A percentile compares a stretch with the other conserved stretches of the same genome.
Evolutionary conservation across 768 basidiomycete species (phyloP).

Genomic region (Lactarius evosmus): DNA sequence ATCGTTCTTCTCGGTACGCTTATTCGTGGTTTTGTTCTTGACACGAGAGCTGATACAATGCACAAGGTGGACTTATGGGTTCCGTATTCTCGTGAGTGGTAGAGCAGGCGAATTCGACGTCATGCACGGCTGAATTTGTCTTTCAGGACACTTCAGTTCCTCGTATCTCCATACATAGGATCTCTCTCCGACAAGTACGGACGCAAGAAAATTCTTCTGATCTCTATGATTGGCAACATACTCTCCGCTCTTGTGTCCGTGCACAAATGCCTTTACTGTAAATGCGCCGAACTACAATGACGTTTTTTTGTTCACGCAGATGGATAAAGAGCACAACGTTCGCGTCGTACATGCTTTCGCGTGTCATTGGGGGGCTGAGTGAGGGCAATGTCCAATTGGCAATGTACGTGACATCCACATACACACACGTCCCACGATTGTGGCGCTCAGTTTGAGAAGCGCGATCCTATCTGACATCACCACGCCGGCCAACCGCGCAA

Average conservation of each 20-base stretch:
- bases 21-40: neutral
- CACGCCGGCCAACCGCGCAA: slow-evolving; percentile 72
- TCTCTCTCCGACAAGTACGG: slow-evolving; percentile 87
- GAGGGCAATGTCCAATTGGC: slow-evolving; percentile 98
- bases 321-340: slow-evolving; percentile 92
- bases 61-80: slow-evolving; percentile 81
- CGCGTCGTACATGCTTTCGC: slow-evolving; percentile 83
- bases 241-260: slow-evolving; percentile 81
- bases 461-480: slow-evolving; percentile 94
- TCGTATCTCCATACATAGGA: slow-evolving; percentile 81
- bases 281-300: slow-evolving; percentile 13
- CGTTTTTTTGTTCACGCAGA: slow-evolving; percentile 39
- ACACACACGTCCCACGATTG: neutral
- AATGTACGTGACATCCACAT: slow-evolving; percentile 56
- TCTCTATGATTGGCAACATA: slow-evolving; percentile 92
- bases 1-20: slow-evolving; percentile 80
- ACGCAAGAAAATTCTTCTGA: slow-evolving; percentile 74
- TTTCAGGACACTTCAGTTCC: slow-evolving; percentile 71
- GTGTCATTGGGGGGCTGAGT: slow-evolving; percentile 88
- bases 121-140: slow-evolving; percentile 1
- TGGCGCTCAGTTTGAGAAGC: slow-evolving; percentile 39
- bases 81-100: slow-evolving; percentile 82
- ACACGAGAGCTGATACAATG: slow-evolving; percentile 3
- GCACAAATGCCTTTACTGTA: slow-evolving; percentile 2
- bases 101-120: neutral